phyloP scores from a whole-genome alignment of 306 rosid genomes.

The Oemleria cerasiformis region DNA sequence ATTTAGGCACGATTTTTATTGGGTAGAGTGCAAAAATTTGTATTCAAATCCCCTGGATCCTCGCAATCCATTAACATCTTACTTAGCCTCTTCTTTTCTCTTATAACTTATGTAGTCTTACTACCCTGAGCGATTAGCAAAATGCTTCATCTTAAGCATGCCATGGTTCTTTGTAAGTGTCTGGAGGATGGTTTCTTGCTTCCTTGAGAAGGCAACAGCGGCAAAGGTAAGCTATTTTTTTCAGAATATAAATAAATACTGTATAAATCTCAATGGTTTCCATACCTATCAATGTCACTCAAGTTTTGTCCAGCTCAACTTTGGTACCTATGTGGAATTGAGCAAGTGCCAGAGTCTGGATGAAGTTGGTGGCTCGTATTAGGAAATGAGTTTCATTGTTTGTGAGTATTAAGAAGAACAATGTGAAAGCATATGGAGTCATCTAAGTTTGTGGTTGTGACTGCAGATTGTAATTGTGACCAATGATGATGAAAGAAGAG shows the following conservation, averaged over 20 bases:
- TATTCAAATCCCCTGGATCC: neutral
- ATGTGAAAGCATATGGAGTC: conserved; percentile 6
- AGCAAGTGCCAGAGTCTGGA: neutral
- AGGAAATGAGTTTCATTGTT: neutral
- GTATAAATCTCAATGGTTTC: neutral
- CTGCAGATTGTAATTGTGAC: conserved; percentile 76
- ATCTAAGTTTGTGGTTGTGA: conserved; percentile 21
- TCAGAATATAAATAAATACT: neutral
- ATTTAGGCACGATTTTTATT: neutral
- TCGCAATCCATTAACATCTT: neutral
- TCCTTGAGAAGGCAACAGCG: conserved; percentile 74
- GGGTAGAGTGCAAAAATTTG: neutral
- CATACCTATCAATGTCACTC: too few relatives aligned
- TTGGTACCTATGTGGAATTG: neutral
- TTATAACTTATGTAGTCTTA: conserved; percentile 51
- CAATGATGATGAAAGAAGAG: conserved; percentile 55
- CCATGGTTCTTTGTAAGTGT: conserved; percentile 84
- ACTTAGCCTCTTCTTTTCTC: neutral
- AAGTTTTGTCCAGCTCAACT: neutral
- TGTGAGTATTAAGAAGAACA: neutral
- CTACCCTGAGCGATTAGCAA: conserved; percentile 88
- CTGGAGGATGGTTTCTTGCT: conserved; percentile 81
- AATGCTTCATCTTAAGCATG: conserved; percentile 69
- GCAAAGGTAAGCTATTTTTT: conserved; percentile 51
- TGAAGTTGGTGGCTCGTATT: neutral